Percentiles rank a stretch among this genome's conserved stretches.
These are phyloP conservation scores for Aspergillus nomiae DNA, from an alignment of 2,329 filamentous ascomycete species.

Conservation along the genomic window DNA sequence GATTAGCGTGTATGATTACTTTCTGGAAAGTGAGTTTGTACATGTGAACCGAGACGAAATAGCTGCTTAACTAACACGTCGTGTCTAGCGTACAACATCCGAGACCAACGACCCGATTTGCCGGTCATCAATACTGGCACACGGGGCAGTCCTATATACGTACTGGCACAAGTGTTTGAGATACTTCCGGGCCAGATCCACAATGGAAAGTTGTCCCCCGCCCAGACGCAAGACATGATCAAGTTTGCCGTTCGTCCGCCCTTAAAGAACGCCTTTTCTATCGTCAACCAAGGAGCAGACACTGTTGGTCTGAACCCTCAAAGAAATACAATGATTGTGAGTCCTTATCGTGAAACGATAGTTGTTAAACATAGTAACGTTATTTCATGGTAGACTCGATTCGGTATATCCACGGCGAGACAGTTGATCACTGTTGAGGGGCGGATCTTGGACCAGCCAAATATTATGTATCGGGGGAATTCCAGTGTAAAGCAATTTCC, in stretches of 20 bases:
- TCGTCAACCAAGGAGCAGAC: not conserved
- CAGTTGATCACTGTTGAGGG: not conserved
- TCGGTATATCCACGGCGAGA: not conserved
- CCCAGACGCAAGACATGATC: conserved; percentile 2
- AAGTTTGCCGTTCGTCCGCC: not conserved
- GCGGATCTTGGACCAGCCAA: not conserved
- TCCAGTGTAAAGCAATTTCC: not conserved
- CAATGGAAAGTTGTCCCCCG: conserved; percentile 44
- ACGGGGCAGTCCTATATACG: conserved; percentile 57
- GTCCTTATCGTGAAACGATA: not conserved
- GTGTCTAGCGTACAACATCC: conserved; percentile 38
- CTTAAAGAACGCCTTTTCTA: not conserved
- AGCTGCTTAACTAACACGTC: not conserved
- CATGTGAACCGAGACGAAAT: too few species aligned
- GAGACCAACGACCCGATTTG: conserved; percentile 33
- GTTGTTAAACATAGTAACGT: not conserved
- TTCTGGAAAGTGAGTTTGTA: conserved; percentile 19
- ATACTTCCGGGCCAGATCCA: conserved; percentile 62
- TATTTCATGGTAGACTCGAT: not conserved
- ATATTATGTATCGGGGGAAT: not conserved
- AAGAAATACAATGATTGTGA: not conserved
- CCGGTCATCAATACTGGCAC: conserved; percentile 68
- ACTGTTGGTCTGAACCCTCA: conserved; percentile 51
- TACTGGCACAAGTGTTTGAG: conserved; percentile 65
- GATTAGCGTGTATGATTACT: conserved; percentile 25